Base-by-base conservation (phyloP, 2,329 filamentous ascomycete species). In the Akanthomyces muscarius region DNA sequence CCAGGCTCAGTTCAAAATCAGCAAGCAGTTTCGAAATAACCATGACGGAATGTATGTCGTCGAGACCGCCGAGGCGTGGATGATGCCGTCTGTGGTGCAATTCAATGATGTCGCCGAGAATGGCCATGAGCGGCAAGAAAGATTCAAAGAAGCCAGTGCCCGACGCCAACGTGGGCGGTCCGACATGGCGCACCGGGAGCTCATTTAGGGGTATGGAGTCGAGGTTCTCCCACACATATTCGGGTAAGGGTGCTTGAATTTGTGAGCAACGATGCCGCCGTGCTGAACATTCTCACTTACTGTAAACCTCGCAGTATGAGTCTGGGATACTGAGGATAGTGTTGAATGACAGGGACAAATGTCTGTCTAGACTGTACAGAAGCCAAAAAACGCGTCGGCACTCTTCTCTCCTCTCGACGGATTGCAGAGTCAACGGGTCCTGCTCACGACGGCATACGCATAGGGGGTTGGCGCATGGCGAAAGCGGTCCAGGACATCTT, bases 71-170 rank as follows among this genome's bases (percentile, higher is more conserved):
- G 0, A 82, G 71, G 0, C 76, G 73, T 0, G 80, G 78, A 63
- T 82, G 79, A 33, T 75, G 71, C 16, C 75, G 72, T 13, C 74
- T 69, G 60, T 79, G 77, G 64, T 81, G 80, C 5, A 81, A 69
- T 51, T 82, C 77, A 47, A 82, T 78, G 8, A 82, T 78, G 59
- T 82, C 78, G 0, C 80, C 80, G 0, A 82, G 73, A 7, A 81
- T 78, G 0, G 75, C 73, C 76, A 81, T 81, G 1, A 82, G 70
- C 0, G 80, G 80, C 4, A 83, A 69, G 58, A 83, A 82, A 64
- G 77, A 82, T 64, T 81, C 80, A 52, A 82, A 82, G 44, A 81
- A 78, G 1, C 77, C 76, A 4, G 74, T 74, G 0, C 80, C 80
- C 0, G 76, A 75, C 41, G 76, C 72, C 25, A 67, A 70, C 11